Conservation (phyloP, 139 green algal species). For the Picochlorum sp. region DNA sequence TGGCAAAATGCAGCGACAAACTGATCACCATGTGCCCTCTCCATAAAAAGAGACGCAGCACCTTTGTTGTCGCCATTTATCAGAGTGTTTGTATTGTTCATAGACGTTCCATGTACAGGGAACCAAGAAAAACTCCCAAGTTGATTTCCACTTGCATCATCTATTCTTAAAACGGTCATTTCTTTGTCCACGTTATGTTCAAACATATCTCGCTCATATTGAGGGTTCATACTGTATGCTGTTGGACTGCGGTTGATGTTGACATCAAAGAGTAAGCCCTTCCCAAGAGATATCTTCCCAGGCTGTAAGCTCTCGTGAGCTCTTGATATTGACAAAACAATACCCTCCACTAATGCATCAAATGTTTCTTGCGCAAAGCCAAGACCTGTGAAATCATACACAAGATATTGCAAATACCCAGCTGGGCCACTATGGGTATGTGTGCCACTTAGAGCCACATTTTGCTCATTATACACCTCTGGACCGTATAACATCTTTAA, state of each 20-base stretch:
- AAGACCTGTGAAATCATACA: slow-evolving; percentile 63
- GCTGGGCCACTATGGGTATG: slow-evolving; percentile 72
- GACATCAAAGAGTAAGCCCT: slow-evolving; percentile 41
- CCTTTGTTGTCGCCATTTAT: slow-evolving; percentile 82
- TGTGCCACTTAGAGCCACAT: slow-evolving; percentile 69
- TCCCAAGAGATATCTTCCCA: slow-evolving; percentile 22
- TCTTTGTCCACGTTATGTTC: slow-evolving; percentile 53
- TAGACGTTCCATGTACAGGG: slow-evolving; percentile 72
- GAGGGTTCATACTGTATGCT: slow-evolving; percentile 64
- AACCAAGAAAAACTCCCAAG: slow-evolving; percentile 58
- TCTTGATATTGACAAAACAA: slow-evolving; percentile 44
- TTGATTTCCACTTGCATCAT: background rate
- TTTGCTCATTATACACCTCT: slow-evolving; percentile 53
- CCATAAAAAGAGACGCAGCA: slow-evolving; percentile 53
- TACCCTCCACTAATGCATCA: slow-evolving; percentile 63
- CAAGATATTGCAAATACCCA: slow-evolving; percentile 69
- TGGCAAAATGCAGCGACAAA: slow-evolving; percentile 74
- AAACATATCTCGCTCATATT: slow-evolving; percentile 47
- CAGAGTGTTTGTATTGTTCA: slow-evolving; percentile 82
- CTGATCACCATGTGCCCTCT: slow-evolving; percentile 10
- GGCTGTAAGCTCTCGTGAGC: slow-evolving; percentile 50
- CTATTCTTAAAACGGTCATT: slow-evolving; percentile 55
- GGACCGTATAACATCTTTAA: slow-evolving; percentile 52
- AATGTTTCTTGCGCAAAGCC: slow-evolving; percentile 73
- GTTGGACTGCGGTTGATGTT: slow-evolving; percentile 77